These are phyloP conservation scores for Flaveria linearis DNA, from an alignment of 129 eudicot genomes.

Conservation along the genomic window DNA sequence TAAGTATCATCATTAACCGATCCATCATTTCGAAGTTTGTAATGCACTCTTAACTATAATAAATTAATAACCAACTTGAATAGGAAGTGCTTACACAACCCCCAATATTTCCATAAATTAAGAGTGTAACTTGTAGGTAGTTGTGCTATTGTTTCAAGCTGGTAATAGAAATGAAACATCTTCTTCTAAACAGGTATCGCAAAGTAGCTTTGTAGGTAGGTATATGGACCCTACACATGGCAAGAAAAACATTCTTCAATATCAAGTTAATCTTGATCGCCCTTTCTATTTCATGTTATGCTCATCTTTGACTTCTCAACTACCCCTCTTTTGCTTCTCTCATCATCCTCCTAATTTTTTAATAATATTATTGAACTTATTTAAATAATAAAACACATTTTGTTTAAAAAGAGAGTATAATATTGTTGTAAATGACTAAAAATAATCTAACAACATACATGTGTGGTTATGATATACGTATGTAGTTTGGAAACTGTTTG, in stretches of 20 bases:
- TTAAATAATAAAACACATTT: neutral
- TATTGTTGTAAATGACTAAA: neutral
- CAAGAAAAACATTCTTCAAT: conserved; percentile 32
- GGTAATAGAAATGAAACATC: conserved; percentile 38
- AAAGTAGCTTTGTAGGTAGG: conserved; percentile 24
- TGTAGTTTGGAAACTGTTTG: neutral
- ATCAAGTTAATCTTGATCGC: conserved; percentile 25
- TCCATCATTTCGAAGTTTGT: neutral
- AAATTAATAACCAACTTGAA: neutral
- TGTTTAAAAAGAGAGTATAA: neutral
- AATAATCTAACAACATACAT: neutral
- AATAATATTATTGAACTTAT: neutral
- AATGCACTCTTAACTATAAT: neutral
- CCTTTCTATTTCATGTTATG: conserved; percentile 22
- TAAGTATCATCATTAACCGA: neutral
- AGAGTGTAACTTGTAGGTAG: conserved; percentile 13
- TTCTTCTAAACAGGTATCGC: conserved; percentile 25
- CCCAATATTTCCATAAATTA: conserved; percentile 1
- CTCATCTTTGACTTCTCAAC: conserved; percentile 30
- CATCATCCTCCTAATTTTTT: conserved; percentile 2
- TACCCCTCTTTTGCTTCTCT: conserved; percentile 21
- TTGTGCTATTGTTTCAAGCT: conserved; percentile 39
- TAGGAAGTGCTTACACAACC: neutral
- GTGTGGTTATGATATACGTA: neutral
- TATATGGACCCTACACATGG: conserved; percentile 22